These are phyloP conservation scores for Fusarium sp. DNA, from an alignment of 2,329 filamentous ascomycete species.

Conservation along the genomic window DNA sequence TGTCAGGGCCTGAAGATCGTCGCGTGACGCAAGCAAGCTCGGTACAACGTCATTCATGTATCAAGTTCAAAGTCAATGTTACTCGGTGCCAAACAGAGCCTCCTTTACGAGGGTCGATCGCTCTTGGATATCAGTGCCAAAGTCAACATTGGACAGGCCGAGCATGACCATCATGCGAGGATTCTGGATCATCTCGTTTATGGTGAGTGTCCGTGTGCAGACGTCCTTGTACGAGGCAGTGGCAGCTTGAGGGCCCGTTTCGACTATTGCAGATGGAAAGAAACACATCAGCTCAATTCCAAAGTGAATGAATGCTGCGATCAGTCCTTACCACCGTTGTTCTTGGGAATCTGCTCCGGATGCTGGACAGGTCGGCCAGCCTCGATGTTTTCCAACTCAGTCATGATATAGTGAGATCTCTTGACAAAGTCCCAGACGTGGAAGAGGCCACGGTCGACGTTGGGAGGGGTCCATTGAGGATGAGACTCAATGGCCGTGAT, in stretches of 20 bases:
- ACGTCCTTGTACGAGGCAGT: constrained; percentile 51
- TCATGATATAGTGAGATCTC: constrained; percentile 58
- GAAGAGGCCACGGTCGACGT: constrained; percentile 52
- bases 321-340: constrained; percentile 46
- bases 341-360: constrained; percentile 54
- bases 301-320: not conserved
- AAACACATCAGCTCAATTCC: not conserved
- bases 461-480: constrained; percentile 46
- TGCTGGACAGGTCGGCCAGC: constrained; percentile 51
- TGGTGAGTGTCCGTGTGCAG: constrained; percentile 48
- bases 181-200: constrained; percentile 52
- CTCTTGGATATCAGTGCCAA: constrained; percentile 48
- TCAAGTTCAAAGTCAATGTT: not conserved
- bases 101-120: constrained; percentile 48
- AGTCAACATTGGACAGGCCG: constrained; percentile 50
- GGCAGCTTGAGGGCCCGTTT: constrained; percentile 41
- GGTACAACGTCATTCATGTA: constrained; percentile 27
- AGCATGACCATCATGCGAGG: constrained; percentile 52
- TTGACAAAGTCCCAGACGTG: constrained; percentile 59
- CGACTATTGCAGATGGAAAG: constrained; percentile 24
- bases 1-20: constrained; percentile 13
- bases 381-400: constrained; percentile 57
- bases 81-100: constrained; percentile 10
- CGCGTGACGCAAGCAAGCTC: constrained; percentile 18
- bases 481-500: constrained; percentile 50